Conservation (phyloP, 305 asterid genomes). For the Fraxinus xanthoxyloides region DNA sequence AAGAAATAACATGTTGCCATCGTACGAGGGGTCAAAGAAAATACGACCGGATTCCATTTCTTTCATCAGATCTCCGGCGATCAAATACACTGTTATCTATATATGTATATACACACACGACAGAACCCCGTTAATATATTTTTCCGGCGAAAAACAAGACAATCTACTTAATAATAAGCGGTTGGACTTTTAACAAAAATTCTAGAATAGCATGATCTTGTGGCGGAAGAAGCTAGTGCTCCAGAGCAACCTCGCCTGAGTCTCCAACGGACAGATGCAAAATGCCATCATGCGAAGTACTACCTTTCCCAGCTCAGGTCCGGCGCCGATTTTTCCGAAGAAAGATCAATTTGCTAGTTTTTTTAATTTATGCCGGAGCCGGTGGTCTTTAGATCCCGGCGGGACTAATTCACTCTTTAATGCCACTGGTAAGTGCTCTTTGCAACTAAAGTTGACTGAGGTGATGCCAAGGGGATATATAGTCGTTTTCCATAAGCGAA, state of each 20-base stretch:
- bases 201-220: conserved; percentile 82
- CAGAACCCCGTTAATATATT: conserved; percentile 11
- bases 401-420: conserved; percentile 5
- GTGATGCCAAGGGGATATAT: conserved; percentile 44
- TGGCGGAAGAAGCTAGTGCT: conserved; percentile 99
- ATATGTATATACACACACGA: conserved; percentile 10
- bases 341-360: neutral
- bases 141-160: conserved; percentile 7
- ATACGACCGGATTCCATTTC: conserved; percentile 78
- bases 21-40: conserved; percentile 67
- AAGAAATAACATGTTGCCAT: conserved; percentile 65
- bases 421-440: conserved; percentile 23
- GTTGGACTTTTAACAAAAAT: neutral
- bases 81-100: conserved; percentile 4
- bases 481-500: neutral
- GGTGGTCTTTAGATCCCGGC: conserved; percentile 22
- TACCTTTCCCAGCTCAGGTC: conserved; percentile 57
- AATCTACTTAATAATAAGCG: conserved; percentile 10
- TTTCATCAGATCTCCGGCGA: conserved; percentile 37
- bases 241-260: conserved; percentile 96
- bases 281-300: conserved; percentile 84
- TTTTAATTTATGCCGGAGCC: neutral
- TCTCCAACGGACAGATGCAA: conserved; percentile 84
- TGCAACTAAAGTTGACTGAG: conserved; percentile 52
- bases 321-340: conserved; percentile 20